Base-by-base conservation (phyloP, 768 basidiomycete genomes). In the Termitomyces bulborhizus region DNA sequence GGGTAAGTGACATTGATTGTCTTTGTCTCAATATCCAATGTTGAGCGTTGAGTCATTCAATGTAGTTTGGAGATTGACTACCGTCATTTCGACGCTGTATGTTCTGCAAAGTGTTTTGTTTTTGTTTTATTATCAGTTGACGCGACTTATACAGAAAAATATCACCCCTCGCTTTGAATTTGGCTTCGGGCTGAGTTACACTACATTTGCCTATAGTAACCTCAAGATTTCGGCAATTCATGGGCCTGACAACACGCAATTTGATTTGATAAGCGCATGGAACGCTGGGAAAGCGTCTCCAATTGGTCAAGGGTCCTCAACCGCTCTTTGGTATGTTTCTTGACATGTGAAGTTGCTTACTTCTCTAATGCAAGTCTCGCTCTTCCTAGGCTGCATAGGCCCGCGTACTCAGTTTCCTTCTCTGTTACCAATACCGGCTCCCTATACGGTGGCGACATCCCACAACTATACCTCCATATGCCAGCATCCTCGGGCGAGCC, bases 161-260 rank as follows among this genome's bases (percentile, higher is more conserved):
- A 90, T 92, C 59, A 76, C 76, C 0, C 91, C 91, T 3, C 87
- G 88, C 37, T 93, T 83, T 63, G 90, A 91, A 64, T 98, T 98
- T 66, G 94, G 94, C 4, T 95, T 85, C 65, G 94, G 94, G 0
- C 67, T 95, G 64, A 88, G 85, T 54, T 98, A 97, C 73, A 88
- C 94, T 39, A 78, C 71, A 2, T 98, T 95, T 68, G 69, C 78
- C 32, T 95, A 92, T 67, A 81, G 76, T 42, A 71, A 78, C 32
- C 71, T 94, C 11, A 60, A 73, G 3, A 69, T 90, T 34, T 65
- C 65, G 15, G 71, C 73, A 53, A 66, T 87, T 4, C 51, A 63
- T 8, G 55, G 60, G 16, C 71, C 76, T n/a, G 70, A 68, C 3
- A 68, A 73, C 11, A 68, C 76, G 18, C 63, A 76, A 0, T 68